Conservation (phyloP, 768 basidiomycete genomes). For the Leccinellum albellum region DNA sequence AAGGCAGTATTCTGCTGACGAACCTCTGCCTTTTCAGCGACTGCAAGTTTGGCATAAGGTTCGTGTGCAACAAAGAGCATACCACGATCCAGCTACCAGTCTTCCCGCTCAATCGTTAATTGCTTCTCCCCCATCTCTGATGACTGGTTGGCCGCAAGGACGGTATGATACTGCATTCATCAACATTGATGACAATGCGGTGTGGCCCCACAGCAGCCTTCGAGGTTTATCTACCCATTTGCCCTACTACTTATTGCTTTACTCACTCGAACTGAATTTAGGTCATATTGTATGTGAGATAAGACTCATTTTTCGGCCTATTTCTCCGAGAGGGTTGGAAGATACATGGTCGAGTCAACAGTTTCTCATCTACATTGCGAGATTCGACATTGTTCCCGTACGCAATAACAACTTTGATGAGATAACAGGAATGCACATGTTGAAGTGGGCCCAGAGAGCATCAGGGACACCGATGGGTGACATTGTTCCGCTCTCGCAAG, state of each 20-base stretch:
- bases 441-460: constrained; percentile 16
- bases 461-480: constrained; percentile 19
- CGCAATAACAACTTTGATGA: constrained; percentile 5
- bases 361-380: constrained; percentile 25
- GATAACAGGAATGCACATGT: constrained; percentile 18
- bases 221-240: too few species aligned
- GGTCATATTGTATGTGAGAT: constrained; percentile 5
- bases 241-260: too few species aligned
- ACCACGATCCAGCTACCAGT: too few species aligned
- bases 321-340: background rate
- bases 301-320: constrained; percentile 14
- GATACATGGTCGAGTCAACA: background rate
- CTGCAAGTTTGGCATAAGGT: background rate
- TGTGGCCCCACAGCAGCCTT: too few species aligned
- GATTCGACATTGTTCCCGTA: constrained; percentile 27
- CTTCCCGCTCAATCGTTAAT: too few species aligned
- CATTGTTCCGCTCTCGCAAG: constrained; percentile 24
- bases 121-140: too few species aligned
- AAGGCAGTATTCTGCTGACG: too few species aligned
- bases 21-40: too few species aligned
- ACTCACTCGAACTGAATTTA: too few species aligned
- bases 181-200: background rate
- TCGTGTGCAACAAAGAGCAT: constrained; percentile 7
- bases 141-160: too few species aligned
- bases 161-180: constrained; percentile 7